A percentile compares a stretch with the other conserved stretches of the same genome.
phyloP scores from a whole-genome alignment of 2,329 filamentous ascomycete genomes.

The Hypoxylon sp. region DNA sequence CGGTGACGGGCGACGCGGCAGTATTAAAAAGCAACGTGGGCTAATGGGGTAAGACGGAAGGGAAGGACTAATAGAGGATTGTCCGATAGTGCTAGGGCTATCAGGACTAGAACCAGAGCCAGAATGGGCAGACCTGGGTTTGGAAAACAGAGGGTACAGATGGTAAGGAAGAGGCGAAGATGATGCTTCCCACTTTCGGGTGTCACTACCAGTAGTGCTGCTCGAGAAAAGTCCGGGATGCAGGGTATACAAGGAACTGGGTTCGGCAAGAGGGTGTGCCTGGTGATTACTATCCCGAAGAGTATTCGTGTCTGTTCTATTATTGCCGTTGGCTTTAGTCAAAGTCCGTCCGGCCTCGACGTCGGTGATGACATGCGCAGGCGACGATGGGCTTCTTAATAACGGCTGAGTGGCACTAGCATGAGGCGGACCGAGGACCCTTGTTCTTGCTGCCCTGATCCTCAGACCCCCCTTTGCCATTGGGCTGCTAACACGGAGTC shows the following conservation, averaged over 20 bases:
- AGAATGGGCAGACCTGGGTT: conserved; percentile 14
- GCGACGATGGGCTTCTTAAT: conserved; percentile 46
- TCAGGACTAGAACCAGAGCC: conserved; percentile 32
- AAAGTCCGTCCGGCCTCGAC: conserved; percentile 39
- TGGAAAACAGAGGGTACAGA: conserved; percentile 33
- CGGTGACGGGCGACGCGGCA: conserved; percentile 42
- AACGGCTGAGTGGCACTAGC: conserved; percentile 37
- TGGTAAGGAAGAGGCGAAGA: conserved; percentile 26
- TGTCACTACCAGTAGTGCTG: conserved; percentile 47
- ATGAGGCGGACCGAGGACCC: conserved; percentile 42
- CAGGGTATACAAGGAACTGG: conserved; percentile 46
- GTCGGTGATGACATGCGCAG: conserved; percentile 37
- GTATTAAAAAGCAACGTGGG: conserved; percentile 41
- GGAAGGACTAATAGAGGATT: conserved; percentile 9
- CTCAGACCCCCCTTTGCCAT: conserved; percentile 42
- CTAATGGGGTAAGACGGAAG: conserved; percentile 38
- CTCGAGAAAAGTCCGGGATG: conserved; percentile 50
- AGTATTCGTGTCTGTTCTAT: conserved; percentile 35
- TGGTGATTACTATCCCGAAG: conserved; percentile 41
- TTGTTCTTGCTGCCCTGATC: conserved; percentile 21
- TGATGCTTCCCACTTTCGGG: conserved; percentile 46
- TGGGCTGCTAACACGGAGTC: conserved; percentile 40
- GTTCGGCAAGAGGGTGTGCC: conserved; percentile 43
- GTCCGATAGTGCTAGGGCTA: conserved; percentile 11
- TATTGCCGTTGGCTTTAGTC: conserved; percentile 38